Evolutionary conservation across 257 asterid species (phyloP).

Genomic region (Apocynum venetum): DNA sequence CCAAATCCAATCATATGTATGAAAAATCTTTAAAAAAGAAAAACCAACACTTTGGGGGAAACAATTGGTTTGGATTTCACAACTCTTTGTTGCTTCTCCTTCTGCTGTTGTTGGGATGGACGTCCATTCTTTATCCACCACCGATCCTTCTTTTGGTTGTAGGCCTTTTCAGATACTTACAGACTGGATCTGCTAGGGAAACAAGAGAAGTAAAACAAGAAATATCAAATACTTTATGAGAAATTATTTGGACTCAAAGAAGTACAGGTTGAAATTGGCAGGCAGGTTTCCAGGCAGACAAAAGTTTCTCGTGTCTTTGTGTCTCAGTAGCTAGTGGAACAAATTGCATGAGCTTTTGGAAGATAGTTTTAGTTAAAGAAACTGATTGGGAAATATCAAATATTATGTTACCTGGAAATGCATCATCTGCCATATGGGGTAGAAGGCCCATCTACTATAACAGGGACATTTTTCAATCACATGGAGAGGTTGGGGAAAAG

Average conservation of each 20-base stretch:
- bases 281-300: neutral
- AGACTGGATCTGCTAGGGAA: conserved; percentile 15
- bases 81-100: neutral
- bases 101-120: neutral
- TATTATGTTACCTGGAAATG: neutral
- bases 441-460: conserved; percentile 1
- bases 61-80: neutral
- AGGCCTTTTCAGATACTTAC: neutral
- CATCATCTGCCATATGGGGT: neutral
- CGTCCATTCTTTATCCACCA: neutral
- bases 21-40: neutral
- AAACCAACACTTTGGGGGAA: neutral
- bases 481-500: neutral
- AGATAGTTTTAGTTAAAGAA: neutral
- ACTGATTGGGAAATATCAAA: neutral
- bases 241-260: no score
- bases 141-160: neutral
- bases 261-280: neutral
- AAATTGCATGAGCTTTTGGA: neutral
- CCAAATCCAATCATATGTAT: conserved; percentile 15
- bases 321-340: conserved; percentile 1
- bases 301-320: conserved; percentile 1
- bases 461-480: neutral
- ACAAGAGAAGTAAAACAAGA: neutral
- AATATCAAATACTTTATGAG: no score